Evolutionary conservation across 2,329 filamentous ascomycete species (phyloP), one percentile per base, ranked within the genome.

Genomic region (Dactylellina haptotyla): DNA sequence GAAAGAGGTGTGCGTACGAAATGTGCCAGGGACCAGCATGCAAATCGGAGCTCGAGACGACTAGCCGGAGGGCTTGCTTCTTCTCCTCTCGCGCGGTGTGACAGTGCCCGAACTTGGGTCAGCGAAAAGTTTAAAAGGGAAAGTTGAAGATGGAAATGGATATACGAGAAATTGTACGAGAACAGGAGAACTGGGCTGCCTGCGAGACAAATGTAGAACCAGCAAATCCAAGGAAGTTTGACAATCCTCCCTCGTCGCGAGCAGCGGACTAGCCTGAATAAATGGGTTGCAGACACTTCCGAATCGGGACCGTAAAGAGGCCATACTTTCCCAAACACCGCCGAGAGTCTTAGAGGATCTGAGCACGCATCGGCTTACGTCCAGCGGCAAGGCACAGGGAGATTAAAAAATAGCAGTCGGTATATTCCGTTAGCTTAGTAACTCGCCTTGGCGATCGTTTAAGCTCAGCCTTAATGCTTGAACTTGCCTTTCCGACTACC

Each of bases 401-500:
- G n/a, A n/a, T n/a, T n/a, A n/a, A n/a, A 14, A 14, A 6, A 34
- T 50, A 10, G 41, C 41, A 46, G 51, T 16, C 23, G 50, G 28
- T 54, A 18, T 39, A 12, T 50, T 48, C 59, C 59, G 32, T 51
- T 16, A 37, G 46, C 28, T 67, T 41, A 26, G 20, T 66, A 56
- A 50, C 46, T 46, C 10, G 30, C 16, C 41, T 39, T 20, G 18
- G 16, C 30, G 50, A 26, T 32, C 50, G 39, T 14, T 67, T 58
- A 51, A 46, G 45, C 37, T 67, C 54, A 61, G 54, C 64, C 64
- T 67, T 46, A 18, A 23, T 46, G 18, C 8, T 9, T 9, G 9
- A 9, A 16, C 41, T 25, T 9, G 4, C 4, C 6, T 14, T 6
- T 34, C 32, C 32, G 32, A 34, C 14, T 34, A 34, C 6, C 32